A percentile compares a stretch with the other conserved stretches of the same genome.
Conservation (phyloP, 768 basidiomycete species). For the Russula lepida region DNA sequence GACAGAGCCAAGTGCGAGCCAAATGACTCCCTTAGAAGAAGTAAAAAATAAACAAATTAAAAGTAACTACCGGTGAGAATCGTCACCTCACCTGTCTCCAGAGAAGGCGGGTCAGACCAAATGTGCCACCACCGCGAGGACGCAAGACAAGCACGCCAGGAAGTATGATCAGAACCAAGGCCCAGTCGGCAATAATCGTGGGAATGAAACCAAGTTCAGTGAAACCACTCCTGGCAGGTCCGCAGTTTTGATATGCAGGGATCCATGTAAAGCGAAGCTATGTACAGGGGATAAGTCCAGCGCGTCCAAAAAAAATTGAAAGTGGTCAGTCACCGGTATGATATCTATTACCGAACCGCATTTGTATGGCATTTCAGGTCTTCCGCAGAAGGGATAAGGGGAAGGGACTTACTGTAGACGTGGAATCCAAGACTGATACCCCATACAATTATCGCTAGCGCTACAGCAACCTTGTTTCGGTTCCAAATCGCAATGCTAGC, state of each 20-base stretch:
- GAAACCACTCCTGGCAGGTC: background rate
- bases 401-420: background rate
- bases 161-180: background rate
- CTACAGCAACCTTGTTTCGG: background rate
- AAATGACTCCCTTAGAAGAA: background rate
- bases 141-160: background rate
- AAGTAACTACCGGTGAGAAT: background rate
- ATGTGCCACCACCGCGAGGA: background rate
- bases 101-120: background rate
- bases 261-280: background rate
- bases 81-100: background rate
- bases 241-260: background rate
- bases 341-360: background rate
- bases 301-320: background rate
- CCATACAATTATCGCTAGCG: background rate
- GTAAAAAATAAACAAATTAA: background rate
- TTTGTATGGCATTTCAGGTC: background rate
- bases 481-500: constrained; percentile 3
- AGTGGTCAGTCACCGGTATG: background rate
- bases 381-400: background rate
- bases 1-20: background rate
- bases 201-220: background rate
- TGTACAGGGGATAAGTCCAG: background rate
- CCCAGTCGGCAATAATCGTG: background rate
- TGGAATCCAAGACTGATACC: background rate